A percentile compares a stretch with the other conserved stretches of the same genome.
Evolutionary conservation across 805 yeast species (phyloP).

Genomic region (Torulaspora gathmanii): DNA sequence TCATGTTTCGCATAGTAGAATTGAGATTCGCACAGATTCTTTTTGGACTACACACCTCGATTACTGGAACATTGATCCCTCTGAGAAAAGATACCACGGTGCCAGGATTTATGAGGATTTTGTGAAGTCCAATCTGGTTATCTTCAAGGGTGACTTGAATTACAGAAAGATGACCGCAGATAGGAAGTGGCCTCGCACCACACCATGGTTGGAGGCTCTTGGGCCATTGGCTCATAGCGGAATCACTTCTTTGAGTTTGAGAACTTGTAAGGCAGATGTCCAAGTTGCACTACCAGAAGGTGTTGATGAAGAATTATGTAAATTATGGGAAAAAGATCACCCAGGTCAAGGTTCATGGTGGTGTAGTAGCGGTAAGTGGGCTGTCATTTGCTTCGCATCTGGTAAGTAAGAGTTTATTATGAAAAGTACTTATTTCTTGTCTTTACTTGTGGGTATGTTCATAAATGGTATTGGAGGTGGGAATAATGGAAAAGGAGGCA

Average conservation of each 20-base stretch:
- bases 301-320: constrained; percentile 59
- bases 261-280: constrained; percentile 97
- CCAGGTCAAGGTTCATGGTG: constrained; percentile 69
- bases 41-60: constrained; percentile 85
- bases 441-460: constrained; percentile 3
- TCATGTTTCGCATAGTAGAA: constrained; percentile 44
- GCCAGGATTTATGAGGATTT: constrained; percentile 57
- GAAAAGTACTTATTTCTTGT: not conserved
- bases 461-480: constrained; percentile 37
- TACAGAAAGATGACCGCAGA: constrained; percentile 93
- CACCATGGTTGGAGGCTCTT: constrained; percentile 67
- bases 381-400: constrained; percentile 62
- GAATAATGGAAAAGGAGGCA: constrained; percentile 38
- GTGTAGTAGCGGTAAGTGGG: constrained; percentile 90
- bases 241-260: constrained; percentile 64
- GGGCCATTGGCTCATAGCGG: constrained; percentile 61
- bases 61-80: constrained; percentile 61
- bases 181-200: constrained; percentile 77
- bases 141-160: constrained; percentile 94
- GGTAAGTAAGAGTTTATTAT: constrained; percentile 14
- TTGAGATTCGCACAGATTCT: constrained; percentile 52
- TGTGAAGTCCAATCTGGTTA: constrained; percentile 58
- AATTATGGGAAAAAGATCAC: constrained; percentile 54
- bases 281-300: constrained; percentile 79
- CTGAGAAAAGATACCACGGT: constrained; percentile 50